Evolutionary conservation across 768 basidiomycete genomes (phyloP), one percentile per base, ranked within the genome.

Genomic region (Serendipita sp.): DNA sequence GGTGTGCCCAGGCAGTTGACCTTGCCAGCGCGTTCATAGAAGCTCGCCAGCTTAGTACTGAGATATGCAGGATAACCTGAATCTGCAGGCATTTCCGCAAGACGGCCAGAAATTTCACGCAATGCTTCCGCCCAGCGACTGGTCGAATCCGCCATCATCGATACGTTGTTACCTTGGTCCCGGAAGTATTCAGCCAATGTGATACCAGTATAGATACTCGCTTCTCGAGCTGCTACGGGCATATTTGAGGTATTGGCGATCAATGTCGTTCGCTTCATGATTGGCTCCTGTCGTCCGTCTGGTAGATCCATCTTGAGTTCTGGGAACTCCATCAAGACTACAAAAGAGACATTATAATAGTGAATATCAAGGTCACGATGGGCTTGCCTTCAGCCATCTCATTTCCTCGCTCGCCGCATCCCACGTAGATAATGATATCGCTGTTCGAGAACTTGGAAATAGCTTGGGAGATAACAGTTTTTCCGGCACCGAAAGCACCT

Each of bases 241-340:
- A 99, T 99, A 78, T 98, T 98, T 58, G 96, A 99, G 2, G 96
- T 99, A 74, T 99, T 99, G 69, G 96, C 96, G 67, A 99, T 94
- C 28, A 99, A 84, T 13, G 94, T 92, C 0, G 96, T 99, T 66
- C 96, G 94, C 77, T 99, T 99, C 96, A 99, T 99, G 80, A 99
- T 98, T 38, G 96, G 96, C 74, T 99, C 96, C 81, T 94, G 86
- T 62, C 92, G 91, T 35, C 78, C 78, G 68, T 89, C 85, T 28
- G 82, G 86, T 64, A 95, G 78, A 62, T 96, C 92, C 86, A 97
- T 89, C 1, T 88, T 91, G 35, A 99, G 79, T 75, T 91, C 78
- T 51, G 96, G 96, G 86, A 89, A 90, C 86, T 98, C 96, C 86
- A 94, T 94, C 76, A 99, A 77, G n/a, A 99, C 95, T 64, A 93